Evolutionary conservation across 2,329 filamentous ascomycete species (phyloP), one percentile per base, ranked within the genome.

Genomic region (Fusarium phyllophilum): DNA sequence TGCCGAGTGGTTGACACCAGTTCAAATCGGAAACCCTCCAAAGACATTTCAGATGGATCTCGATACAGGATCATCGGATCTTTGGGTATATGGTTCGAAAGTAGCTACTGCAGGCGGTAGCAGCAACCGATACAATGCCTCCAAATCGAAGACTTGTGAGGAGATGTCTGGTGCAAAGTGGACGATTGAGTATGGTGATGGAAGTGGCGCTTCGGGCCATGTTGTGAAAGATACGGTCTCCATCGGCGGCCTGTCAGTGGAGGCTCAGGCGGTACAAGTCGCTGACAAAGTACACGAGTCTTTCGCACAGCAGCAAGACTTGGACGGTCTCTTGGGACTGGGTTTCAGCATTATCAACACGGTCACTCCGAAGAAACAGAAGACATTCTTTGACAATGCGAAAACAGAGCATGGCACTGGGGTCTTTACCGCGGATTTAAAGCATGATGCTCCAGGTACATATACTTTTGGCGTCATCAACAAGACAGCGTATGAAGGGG

Each of bases 381-480:
- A 82, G 55, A 87, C 85, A 0, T 87, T 86, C 57, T 84, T 84
- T 45, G 83, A 81, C 38, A 84, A 78, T n/a, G 77, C 77, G 20
- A 65, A 63, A 39, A 49, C 61, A 0, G 48, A 64, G 17, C 74
- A 81, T 29, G 63, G 68, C 6, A 29, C 65, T 18, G 62, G 70
- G 5, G 83, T 95, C 29, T 93, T 95, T 81, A 93, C 92, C 0
- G 92, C 91, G 20, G 88, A 92, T 68, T 85, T 96, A 41, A 88
- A 89, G 75, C 86, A 88, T 70, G 85, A 80, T 26, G 72, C 76
- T 4, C 70, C 79, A 7, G 93, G 93, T 41, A 86, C 88, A 49
- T 95, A 94, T 83, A 91, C 94, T 77, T 95, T 95, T 79, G 93
- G 93, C 68, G 86, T 83, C 72, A 90, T 95, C 77, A 91, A 95